Conservation (phyloP, 345 rosid species). For the Lepidium aucheri region DNA sequence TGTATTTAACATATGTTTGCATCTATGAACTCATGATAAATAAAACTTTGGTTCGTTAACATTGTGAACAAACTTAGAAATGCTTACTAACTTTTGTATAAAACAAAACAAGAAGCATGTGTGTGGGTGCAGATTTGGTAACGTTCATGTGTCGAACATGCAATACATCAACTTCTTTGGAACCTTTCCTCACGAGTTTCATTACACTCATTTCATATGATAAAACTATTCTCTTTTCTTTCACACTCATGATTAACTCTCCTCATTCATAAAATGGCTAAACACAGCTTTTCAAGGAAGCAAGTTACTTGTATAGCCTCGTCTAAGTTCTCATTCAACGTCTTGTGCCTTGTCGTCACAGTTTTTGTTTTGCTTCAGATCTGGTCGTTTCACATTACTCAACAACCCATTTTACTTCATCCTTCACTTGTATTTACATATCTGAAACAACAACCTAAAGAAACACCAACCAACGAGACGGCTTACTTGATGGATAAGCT, state of each 20-base stretch:
- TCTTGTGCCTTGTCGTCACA: conserved; percentile 15
- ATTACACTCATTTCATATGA: not conserved
- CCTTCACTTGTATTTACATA: conserved; percentile 1
- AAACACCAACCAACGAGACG: not conserved
- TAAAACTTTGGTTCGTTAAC: not conserved
- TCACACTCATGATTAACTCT: not conserved
- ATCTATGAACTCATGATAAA: not conserved
- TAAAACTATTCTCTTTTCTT: not conserved
- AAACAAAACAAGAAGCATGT: conserved; percentile 1
- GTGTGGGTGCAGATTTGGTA: not conserved
- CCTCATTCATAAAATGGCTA: not conserved
- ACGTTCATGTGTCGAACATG: conserved; percentile 4
- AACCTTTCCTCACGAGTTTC: conserved; percentile 11
- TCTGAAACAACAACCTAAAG: not conserved
- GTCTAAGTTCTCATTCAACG: not conserved
- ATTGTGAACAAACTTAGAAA: not conserved
- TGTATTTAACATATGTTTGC: not conserved
- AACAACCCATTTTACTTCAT: conserved; percentile 8
- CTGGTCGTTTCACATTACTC: conserved; percentile 12
- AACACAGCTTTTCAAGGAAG: not conserved
- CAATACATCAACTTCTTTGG: conserved; percentile 4
- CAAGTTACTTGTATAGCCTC: not conserved
- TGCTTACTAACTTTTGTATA: not conserved
- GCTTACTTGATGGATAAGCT: conserved; percentile 31
- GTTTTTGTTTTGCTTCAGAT: conserved; percentile 19